phyloP scores from a whole-genome alignment of 208 protist species.

The Trypanosoma melophagium region DNA sequence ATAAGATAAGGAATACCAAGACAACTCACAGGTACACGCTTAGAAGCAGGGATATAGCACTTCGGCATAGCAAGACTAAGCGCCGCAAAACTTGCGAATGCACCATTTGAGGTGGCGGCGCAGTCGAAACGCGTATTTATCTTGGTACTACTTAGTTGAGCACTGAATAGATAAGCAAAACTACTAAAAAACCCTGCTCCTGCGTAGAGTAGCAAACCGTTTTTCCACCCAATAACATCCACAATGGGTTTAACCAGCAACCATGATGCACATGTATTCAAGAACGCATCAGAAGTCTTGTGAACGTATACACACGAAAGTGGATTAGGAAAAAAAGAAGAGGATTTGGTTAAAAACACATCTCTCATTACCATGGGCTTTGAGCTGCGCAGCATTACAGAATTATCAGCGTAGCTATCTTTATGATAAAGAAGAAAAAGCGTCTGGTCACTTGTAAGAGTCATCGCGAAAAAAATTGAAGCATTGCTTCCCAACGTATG shows the following conservation, averaged over 20 bases:
- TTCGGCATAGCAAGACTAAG: conserved; percentile 68
- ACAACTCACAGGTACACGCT: conserved; percentile 45
- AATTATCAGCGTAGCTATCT: conserved; percentile 79
- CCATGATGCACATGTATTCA: conserved; percentile 59
- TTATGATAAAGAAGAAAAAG: conserved; percentile 80
- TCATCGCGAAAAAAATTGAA: conserved; percentile 63
- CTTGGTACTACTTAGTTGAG: conserved; percentile 53
- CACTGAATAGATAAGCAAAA: conserved; percentile 78
- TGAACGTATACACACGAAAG: conserved; percentile 78
- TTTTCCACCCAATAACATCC: conserved; percentile 58
- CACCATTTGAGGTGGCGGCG: conserved; percentile 71
- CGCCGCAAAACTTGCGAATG: conserved; percentile 66
- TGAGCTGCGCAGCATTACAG: conserved; percentile 67
- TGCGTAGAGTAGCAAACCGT: conserved; percentile 55
- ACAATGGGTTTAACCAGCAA: conserved; percentile 64
- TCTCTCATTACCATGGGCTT: conserved; percentile 89
- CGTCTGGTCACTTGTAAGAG: conserved; percentile 61
- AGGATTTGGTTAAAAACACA: conserved; percentile 73
- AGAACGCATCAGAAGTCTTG: conserved; percentile 47
- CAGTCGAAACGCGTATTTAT: conserved; percentile 60
- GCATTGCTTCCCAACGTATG: conserved; percentile 31
- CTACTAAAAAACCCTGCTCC: conserved; percentile 75
- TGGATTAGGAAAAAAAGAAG: conserved; percentile 67
- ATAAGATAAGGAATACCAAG: conserved; percentile 59
- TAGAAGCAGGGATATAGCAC: conserved; percentile 61